These are phyloP conservation scores for Xylariaceae sp. DNA, from an alignment of 2,329 filamentous ascomycete species.

Conservation along the genomic window DNA sequence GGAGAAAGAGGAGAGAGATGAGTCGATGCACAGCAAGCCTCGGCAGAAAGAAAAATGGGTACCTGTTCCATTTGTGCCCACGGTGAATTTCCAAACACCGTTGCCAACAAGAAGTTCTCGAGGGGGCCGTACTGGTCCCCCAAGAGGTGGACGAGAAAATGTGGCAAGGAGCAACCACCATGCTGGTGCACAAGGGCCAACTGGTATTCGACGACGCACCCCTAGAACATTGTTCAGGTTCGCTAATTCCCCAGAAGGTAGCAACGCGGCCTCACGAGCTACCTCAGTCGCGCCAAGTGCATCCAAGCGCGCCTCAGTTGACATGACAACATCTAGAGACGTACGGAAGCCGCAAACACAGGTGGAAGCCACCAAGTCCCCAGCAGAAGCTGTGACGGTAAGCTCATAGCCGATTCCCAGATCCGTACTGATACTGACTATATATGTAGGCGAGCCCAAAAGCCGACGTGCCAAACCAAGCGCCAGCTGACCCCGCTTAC, in stretches of 20 bases:
- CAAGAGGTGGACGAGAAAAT: conserved; percentile 35
- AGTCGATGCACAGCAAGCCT: conserved; percentile 49
- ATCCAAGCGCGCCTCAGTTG: conserved; percentile 50
- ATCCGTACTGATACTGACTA: conserved; percentile 1
- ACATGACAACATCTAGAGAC: conserved; percentile 45
- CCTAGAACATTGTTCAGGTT: not conserved
- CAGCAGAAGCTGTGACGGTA: conserved; percentile 42
- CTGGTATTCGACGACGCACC: conserved; percentile 22
- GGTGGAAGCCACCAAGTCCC: conserved; percentile 48
- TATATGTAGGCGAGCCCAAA: conserved; percentile 17
- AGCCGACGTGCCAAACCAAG: conserved; percentile 27
- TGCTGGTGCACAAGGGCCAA: conserved; percentile 13
- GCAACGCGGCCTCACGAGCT: conserved; percentile 34
- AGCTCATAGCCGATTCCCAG: conserved; percentile 25
- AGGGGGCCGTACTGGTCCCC: conserved; percentile 43
- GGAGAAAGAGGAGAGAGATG: conserved; percentile 64
- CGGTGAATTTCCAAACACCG: conserved; percentile 84
- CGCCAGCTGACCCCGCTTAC: conserved; percentile 16
- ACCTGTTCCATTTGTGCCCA: conserved; percentile 78
- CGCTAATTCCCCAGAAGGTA: conserved; percentile 28
- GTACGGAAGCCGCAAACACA: conserved; percentile 48
- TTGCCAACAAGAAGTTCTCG: conserved; percentile 61
- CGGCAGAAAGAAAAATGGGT: conserved; percentile 85
- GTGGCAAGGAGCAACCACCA: conserved; percentile 24
- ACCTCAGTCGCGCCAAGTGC: conserved; percentile 40